These are phyloP conservation scores for Dothideomycetes sp. DNA, from an alignment of 2,329 filamentous ascomycete genomes.

Conservation along the genomic window DNA sequence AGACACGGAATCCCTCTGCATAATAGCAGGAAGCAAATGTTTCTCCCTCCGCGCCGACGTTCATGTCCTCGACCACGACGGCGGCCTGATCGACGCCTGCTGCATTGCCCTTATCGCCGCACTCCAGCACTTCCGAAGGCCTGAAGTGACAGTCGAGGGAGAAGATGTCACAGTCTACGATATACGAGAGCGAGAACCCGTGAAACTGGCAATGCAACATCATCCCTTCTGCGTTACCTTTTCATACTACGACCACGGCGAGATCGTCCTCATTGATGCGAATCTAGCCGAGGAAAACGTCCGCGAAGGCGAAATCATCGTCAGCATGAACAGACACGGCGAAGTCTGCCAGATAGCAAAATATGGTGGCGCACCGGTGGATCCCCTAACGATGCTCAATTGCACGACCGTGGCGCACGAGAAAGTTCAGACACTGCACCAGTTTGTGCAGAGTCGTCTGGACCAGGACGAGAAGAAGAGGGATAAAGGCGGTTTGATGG, in stretches of 20 bases:
- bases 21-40: constrained; percentile 80
- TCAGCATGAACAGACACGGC: constrained; percentile 80
- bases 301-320: constrained; percentile 59
- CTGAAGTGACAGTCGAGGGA: constrained; percentile 77
- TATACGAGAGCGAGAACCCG: constrained; percentile 74
- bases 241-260: constrained; percentile 63
- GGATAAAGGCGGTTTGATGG: constrained; percentile 67
- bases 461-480: constrained; percentile 67
- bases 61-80: constrained; percentile 84
- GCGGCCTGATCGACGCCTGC: constrained; percentile 74
- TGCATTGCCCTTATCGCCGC: constrained; percentile 83
- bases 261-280: constrained; percentile 61
- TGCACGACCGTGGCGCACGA: constrained; percentile 64
- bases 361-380: constrained; percentile 70
- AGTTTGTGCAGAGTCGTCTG: constrained; percentile 60
- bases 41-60: constrained; percentile 87
- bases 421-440: constrained; percentile 72
- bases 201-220: constrained; percentile 82
- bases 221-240: constrained; percentile 87
- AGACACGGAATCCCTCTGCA: constrained; percentile 90
- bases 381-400: constrained; percentile 66
- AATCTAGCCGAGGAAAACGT: constrained; percentile 67
- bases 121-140: constrained; percentile 80
- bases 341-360: constrained; percentile 90
- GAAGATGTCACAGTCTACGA: constrained; percentile 78